phyloP scores from a whole-genome alignment of 2,329 filamentous ascomycete genomes.

The Venturiaceae sp. region DNA sequence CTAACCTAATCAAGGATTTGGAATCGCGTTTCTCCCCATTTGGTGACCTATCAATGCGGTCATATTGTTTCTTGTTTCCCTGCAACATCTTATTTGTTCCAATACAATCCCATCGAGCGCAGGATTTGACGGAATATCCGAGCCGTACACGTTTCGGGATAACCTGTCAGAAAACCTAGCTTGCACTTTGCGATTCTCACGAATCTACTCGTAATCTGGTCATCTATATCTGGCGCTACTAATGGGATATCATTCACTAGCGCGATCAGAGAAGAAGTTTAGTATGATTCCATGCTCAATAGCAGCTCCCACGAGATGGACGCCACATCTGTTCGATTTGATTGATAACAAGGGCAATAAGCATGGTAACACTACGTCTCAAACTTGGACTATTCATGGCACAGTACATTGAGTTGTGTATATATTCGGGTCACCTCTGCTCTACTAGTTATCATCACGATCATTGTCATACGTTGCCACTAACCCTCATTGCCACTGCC shows the following conservation, averaged over 20 bases:
- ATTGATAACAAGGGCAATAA: background rate
- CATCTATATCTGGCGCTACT: background rate
- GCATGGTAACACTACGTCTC: background rate
- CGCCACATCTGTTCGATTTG: background rate
- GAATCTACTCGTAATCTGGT: background rate
- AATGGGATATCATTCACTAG: background rate
- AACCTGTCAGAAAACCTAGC: background rate
- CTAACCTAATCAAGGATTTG: background rate
- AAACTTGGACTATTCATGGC: background rate
- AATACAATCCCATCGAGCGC: background rate
- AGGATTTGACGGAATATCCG: background rate
- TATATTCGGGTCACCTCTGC: background rate
- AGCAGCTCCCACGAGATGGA: background rate
- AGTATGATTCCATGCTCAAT: background rate
- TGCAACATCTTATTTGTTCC: background rate
- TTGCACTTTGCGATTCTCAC: background rate
- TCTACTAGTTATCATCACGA: background rate
- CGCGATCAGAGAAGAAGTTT: background rate
- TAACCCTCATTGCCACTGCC: background rate
- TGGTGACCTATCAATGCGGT: background rate
- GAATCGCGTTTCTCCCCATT: background rate
- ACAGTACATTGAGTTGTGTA: background rate
- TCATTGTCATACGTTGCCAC: background rate
- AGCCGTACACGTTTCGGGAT: background rate
- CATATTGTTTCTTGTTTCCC: background rate